Base-by-base conservation (phyloP, 306 rosid species). In the Cicer chorassanicum region DNA sequence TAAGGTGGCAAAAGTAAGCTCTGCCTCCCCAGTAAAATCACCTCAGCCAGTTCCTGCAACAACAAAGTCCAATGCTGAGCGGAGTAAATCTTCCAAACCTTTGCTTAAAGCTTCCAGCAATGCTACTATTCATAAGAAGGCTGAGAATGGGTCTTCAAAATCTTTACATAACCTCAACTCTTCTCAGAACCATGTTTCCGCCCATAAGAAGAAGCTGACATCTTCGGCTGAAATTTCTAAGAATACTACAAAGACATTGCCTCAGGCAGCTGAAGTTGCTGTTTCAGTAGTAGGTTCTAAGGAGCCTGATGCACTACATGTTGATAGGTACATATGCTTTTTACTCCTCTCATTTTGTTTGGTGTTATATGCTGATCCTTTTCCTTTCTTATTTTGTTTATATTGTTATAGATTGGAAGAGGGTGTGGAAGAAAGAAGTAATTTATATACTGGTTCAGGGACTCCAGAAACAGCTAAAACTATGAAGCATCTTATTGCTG, bases 401-500 rank as follows among this genome's bases (percentile, higher is more conserved):
- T 79, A 34, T 59, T 16, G 54, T 71, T 79, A 51, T 87, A 92
- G 96, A 76, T 71, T 83, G 19, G 87, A 90, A 79, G 85, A 44
- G 73, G 70, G 77, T 12, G 70, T 81, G 75, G 96, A 86, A 71
- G 91, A 86, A 29, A 87, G 77, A 81, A 72, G 29, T 78, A 68
- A 80, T 70, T 59, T 75, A 39, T 48, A 82, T 74, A 36, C 76
- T 68, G 94, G 81, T 79, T 84, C 93, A 73, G 83, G 85, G 82
- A 86, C 87, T 68, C 80, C 94, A 1, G 98, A 91, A 59, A 69
- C 90, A 80, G 85, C 85, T 59, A 78, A 69, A 48, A 84, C 96
- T 62, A 92, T 95, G 96, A 90, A 74, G 78, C 85, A 90, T 84
- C 99, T 95, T 72, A 95, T 95, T 77, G 99, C 99, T 6, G 99